Conservation (phyloP, 1,284 basidiomycete species). For the Cronartium ribicola region DNA sequence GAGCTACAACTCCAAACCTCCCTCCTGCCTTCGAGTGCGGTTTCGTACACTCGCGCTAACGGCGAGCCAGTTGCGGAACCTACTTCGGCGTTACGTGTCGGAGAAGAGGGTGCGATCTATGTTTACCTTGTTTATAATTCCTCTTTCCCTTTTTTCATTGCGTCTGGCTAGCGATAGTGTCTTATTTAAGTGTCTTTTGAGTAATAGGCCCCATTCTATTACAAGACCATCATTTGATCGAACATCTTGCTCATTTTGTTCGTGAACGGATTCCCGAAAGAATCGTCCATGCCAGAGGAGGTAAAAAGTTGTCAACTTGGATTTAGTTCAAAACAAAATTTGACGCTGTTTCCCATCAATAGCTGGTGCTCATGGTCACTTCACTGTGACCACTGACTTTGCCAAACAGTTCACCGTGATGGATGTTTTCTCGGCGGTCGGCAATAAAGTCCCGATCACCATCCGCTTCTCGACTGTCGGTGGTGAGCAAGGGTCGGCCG, state of each 20-base stretch:
- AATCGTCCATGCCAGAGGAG: conserved; percentile 59
- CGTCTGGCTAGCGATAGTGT: neutral
- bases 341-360: neutral
- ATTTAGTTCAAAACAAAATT: neutral
- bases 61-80: conserved; percentile 44
- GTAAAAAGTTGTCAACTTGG: neutral
- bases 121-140: neutral
- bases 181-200: neutral
- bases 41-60: conserved; percentile 45
- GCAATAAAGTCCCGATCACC: conserved; percentile 50
- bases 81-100: conserved; percentile 43
- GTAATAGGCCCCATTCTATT: conserved; percentile 15
- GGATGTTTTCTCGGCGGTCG: conserved; percentile 30
- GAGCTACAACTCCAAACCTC: conserved; percentile 9
- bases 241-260: conserved; percentile 83
- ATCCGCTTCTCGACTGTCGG: conserved; percentile 56
- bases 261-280: conserved; percentile 93
- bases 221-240: conserved; percentile 55
- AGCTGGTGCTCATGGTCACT: conserved; percentile 26
- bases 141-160: neutral
- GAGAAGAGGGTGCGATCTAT: conserved; percentile 2
- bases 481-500: conserved; percentile 76
- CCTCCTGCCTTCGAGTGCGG: conserved; percentile 16
- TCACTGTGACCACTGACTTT: conserved; percentile 22
- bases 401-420: conserved; percentile 18